phyloP scores from a whole-genome alignment of 257 asterid species.

The Scutellaria minor region DNA sequence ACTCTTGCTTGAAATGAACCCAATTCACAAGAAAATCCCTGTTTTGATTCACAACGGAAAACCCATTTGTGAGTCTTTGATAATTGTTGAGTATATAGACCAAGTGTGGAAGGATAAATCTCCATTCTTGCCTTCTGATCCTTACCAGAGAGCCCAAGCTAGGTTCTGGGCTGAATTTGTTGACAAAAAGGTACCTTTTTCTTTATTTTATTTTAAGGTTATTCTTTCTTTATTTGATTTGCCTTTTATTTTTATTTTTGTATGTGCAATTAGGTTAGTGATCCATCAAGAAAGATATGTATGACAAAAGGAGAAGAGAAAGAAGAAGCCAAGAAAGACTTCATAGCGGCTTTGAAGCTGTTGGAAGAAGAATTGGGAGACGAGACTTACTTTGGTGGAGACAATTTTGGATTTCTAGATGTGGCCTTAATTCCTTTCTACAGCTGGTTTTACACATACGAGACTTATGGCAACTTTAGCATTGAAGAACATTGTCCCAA shows the following conservation, averaged over 20 bases:
- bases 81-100: not conserved
- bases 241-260: no score
- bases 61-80: not conserved
- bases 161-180: slow-evolving; percentile 30
- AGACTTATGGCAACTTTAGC: slow-evolving; percentile 41
- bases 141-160: slow-evolving; percentile 14
- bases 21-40: slow-evolving; percentile 23
- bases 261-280: not conserved
- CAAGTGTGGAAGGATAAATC: not conserved
- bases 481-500: slow-evolving; percentile 46
- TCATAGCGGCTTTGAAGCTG: slow-evolving; percentile 19
- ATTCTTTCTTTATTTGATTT: no score
- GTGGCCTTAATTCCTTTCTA: slow-evolving; percentile 39
- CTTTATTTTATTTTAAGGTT: no score
- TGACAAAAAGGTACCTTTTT: slow-evolving; percentile 22
- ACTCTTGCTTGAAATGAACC: slow-evolving; percentile 18
- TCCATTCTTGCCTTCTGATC: not conserved
- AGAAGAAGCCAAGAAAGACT: not conserved
- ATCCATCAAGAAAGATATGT: not conserved
- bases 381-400: slow-evolving; percentile 56
- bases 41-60: not conserved
- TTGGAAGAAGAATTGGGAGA: slow-evolving; percentile 54
- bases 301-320: not conserved
- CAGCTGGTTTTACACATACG: slow-evolving; percentile 47
- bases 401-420: slow-evolving; percentile 45